phyloP scores from a whole-genome alignment of 2,329 filamentous ascomycete genomes.

The Aspergillus ustus region DNA sequence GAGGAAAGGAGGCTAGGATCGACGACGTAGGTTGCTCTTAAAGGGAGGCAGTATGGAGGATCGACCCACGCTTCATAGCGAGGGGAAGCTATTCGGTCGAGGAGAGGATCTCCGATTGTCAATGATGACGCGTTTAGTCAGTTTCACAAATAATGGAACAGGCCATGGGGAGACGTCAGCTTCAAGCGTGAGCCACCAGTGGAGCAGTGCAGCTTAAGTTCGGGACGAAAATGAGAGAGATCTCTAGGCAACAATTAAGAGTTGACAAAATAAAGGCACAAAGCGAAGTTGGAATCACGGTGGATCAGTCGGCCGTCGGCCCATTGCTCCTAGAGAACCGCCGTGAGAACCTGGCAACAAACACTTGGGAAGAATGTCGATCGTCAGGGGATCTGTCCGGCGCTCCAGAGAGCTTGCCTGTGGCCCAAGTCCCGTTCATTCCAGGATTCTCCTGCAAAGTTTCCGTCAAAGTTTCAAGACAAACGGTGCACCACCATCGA shows the following conservation, averaged over 20 bases:
- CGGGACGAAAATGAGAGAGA: background rate
- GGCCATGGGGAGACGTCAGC: conserved; percentile 9
- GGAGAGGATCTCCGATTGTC: background rate
- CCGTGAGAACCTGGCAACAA: background rate
- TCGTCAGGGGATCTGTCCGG: background rate
- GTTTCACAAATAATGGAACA: conserved; percentile 12
- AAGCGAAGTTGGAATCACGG: background rate
- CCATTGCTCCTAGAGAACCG: background rate
- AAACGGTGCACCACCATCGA: background rate
- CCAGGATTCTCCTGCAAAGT: background rate
- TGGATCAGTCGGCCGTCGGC: background rate
- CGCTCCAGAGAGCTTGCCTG: background rate
- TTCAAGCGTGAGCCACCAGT: conserved; percentile 13
- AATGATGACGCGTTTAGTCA: conserved; percentile 26
- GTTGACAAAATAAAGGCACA: background rate
- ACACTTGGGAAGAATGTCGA: conserved; percentile 1
- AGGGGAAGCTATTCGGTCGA: conserved; percentile 18
- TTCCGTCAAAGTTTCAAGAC: background rate
- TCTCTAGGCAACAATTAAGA: background rate
- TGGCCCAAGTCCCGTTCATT: background rate
- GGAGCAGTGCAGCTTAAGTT: conserved; percentile 4
- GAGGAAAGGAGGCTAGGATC: conserved; percentile 7
- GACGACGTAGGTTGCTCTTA: conserved; percentile 6
- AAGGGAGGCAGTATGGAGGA: conserved; percentile 16
- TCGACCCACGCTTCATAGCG: conserved; percentile 25